Conservation (phyloP, 345 rosid genomes). For the Bruguiera parviflora region DNA sequence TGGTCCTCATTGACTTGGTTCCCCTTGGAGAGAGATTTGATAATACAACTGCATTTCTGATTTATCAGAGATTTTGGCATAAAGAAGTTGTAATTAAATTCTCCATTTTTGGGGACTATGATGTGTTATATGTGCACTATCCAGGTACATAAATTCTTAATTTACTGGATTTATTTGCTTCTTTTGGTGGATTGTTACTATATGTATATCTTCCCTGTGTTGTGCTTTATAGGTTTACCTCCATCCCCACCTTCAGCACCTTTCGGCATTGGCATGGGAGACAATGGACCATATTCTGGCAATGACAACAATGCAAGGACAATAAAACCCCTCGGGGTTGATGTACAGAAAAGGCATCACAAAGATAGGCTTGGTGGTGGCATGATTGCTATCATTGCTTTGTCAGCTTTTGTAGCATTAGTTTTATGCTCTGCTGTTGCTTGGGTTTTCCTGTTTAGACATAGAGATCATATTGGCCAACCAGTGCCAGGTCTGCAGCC, state of each 20-base stretch:
- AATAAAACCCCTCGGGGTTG: conserved; percentile 83
- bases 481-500: conserved; percentile 40
- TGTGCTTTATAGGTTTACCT: conserved; percentile 62
- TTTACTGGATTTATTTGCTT: background rate
- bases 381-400: conserved; percentile 57
- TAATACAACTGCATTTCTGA: conserved; percentile 66
- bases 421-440: conserved; percentile 51
- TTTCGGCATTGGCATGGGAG: conserved; percentile 46
- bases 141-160: conserved; percentile 41
- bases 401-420: conserved; percentile 60
- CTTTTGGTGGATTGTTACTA: background rate
- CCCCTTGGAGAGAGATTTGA: conserved; percentile 80
- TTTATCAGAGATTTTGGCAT: conserved; percentile 81
- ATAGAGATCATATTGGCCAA: conserved; percentile 34
- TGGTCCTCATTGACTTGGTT: conserved; percentile 82
- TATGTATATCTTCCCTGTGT: conserved; percentile 8
- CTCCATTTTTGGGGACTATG: conserved; percentile 66
- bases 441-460: conserved; percentile 60
- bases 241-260: conserved; percentile 77
- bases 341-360: conserved; percentile 51
- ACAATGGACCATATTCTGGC: conserved; percentile 66
- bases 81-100: conserved; percentile 64
- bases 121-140: conserved; percentile 79
- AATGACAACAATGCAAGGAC: conserved; percentile 48
- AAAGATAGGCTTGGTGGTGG: conserved; percentile 53